Evolutionary conservation across 169 alveolate species (phyloP).

Genomic region (Amoebophrya sp.): DNA sequence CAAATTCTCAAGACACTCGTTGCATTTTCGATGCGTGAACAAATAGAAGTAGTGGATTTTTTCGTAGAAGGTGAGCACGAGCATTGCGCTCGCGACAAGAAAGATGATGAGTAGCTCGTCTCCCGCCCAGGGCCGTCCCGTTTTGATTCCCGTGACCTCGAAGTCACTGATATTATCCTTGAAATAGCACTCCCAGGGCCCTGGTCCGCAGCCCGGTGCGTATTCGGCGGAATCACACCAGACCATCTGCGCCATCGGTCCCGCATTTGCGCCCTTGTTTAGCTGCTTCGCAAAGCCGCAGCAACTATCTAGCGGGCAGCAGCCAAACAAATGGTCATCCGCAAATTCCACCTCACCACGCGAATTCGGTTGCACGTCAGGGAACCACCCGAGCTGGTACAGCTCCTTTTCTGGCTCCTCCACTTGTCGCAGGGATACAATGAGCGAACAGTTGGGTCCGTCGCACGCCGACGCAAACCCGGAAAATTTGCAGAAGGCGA

Average conservation of each 20-base stretch:
- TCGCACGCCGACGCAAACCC: neutral
- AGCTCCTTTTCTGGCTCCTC: neutral
- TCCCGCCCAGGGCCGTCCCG: neutral
- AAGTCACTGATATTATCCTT: neutral
- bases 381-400: slow-evolving; percentile 21
- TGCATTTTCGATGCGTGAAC: neutral
- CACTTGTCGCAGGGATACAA: neutral
- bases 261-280: no score
- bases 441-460: neutral
- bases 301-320: neutral
- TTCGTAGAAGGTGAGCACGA: neutral
- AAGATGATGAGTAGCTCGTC: neutral
- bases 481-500: neutral
- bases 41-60: neutral
- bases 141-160: neutral
- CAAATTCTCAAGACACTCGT: neutral
- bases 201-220: slow-evolving; percentile 4
- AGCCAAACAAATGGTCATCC: neutral
- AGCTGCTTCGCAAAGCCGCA: neutral
- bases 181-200: neutral
- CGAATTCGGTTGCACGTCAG: neutral
- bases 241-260: neutral
- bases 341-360: neutral
- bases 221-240: neutral
- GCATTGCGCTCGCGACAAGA: neutral